Evolutionary conservation across 768 basidiomycete species (phyloP).

Genomic region (Tricholoma saponaceum): DNA sequence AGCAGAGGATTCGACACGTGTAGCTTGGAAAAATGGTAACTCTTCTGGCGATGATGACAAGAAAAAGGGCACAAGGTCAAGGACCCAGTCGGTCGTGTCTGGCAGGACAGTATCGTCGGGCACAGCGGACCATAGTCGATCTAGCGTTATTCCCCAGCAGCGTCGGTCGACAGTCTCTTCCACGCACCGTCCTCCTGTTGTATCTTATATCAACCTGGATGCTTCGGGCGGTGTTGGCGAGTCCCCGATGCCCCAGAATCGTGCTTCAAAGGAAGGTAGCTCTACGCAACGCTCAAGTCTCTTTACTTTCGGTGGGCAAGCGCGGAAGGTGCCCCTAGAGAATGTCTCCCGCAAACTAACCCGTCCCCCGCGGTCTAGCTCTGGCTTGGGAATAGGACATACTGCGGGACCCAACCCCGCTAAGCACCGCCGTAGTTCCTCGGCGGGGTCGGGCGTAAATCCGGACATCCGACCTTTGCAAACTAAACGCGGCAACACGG

Average conservation of each 20-base stretch:
- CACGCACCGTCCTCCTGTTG: slow-evolving; percentile 26
- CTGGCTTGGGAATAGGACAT: neutral
- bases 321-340: slow-evolving; percentile 2
- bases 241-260: slow-evolving; percentile 44
- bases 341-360: slow-evolving; percentile 1
- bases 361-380: neutral
- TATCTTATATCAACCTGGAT: slow-evolving; percentile 43
- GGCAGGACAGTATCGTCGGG: slow-evolving; percentile 36
- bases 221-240: slow-evolving; percentile 61
- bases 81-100: slow-evolving; percentile 41
- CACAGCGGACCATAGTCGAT: slow-evolving; percentile 31
- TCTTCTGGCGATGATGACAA: slow-evolving; percentile 5
- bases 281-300: slow-evolving; percentile 42
- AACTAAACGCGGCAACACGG: neutral
- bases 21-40: slow-evolving; percentile 11
- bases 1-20: slow-evolving; percentile 9
- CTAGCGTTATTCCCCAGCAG: slow-evolving; percentile 23
- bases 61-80: slow-evolving; percentile 23
- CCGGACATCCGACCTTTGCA: neutral
- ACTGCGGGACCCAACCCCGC: neutral
- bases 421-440: slow-evolving; percentile 13
- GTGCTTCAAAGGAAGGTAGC: slow-evolving; percentile 20
- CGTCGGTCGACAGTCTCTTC: slow-evolving; percentile 34
- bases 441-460: slow-evolving; percentile 12
- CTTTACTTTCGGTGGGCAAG: slow-evolving; percentile 41